phyloP scores from a whole-genome alignment of 441 rosid genomes.

The Aleurites moluccanus region DNA sequence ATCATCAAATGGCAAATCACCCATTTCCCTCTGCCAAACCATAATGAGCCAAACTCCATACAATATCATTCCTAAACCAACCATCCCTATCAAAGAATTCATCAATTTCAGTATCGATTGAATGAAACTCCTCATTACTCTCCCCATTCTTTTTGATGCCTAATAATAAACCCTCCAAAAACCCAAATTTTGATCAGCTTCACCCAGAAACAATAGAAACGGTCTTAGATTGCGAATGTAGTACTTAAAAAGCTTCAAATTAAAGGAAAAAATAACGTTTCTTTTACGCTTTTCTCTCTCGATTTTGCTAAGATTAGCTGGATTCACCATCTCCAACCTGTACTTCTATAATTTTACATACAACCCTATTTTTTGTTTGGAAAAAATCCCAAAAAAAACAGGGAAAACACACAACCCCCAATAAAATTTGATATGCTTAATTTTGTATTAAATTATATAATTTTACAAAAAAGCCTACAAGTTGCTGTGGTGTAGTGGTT shows the following conservation, averaged over 20 bases:
- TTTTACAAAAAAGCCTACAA: too few relatives aligned
- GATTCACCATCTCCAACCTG: neutral
- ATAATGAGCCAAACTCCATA: constrained; percentile 71
- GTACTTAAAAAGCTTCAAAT: constrained; percentile 2
- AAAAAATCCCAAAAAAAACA: neutral
- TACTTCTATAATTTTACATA: neutral
- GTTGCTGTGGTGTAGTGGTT: constrained; percentile 42
- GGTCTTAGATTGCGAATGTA: constrained; percentile 18
- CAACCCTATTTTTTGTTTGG: neutral
- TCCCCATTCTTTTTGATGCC: constrained; percentile 40
- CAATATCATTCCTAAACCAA: constrained; percentile 67
- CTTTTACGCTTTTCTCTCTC: neutral
- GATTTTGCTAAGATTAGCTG: neutral
- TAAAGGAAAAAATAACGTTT: neutral
- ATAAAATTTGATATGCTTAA: too few relatives aligned
- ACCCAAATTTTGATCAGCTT: neutral
- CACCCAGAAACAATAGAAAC: neutral
- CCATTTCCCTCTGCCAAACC: constrained; percentile 68
- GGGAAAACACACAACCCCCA: too few relatives aligned
- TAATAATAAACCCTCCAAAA: neutral
- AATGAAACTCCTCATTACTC: constrained; percentile 60
- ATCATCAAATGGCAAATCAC: constrained; percentile 45
- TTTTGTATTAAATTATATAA: too few relatives aligned
- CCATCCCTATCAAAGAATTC: constrained; percentile 78
- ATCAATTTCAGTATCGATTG: constrained; percentile 74